Conservation (phyloP, 495 filamentous ascomycete genomes). For the Talaromyces wortmannii region DNA sequence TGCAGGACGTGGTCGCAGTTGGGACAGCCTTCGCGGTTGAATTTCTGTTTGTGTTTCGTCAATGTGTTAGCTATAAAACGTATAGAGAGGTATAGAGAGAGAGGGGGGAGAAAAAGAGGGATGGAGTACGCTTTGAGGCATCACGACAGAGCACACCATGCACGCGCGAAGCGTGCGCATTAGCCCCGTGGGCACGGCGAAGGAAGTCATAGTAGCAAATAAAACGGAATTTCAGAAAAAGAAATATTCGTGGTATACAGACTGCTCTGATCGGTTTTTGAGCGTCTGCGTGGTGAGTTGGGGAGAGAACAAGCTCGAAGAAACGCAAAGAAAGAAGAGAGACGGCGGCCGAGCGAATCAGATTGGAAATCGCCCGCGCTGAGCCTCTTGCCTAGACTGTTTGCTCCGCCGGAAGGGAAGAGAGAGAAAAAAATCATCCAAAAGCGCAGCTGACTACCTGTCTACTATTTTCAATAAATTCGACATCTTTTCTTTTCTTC, state of each 20-base stretch:
- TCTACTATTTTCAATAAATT: not conserved
- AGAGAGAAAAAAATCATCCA: not conserved
- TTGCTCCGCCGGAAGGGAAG: no score
- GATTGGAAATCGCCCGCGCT: no score
- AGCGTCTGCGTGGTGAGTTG: no score
- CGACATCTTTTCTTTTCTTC: not conserved
- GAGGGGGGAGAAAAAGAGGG: not conserved
- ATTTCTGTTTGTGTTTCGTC: conserved; percentile 54
- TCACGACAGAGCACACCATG: conserved; percentile 96
- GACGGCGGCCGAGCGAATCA: no score
- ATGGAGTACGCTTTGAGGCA: conserved; percentile 58
- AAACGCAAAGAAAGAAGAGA: no score
- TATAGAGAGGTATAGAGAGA: not conserved
- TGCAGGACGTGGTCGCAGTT: conserved; percentile 92
- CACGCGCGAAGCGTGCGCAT: conserved; percentile 84
- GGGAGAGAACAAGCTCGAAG: no score
- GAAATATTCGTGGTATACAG: not conserved
- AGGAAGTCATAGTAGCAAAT: conserved; percentile 14
- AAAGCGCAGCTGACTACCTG: not conserved
- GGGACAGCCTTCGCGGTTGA: conserved; percentile 80
- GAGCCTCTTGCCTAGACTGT: no score
- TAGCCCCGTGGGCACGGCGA: conserved; percentile 59
- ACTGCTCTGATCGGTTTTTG: no score
- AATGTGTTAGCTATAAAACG: not conserved
- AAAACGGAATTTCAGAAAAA: no score